Evolutionary conservation across 2,329 filamentous ascomycete genomes (phyloP).

Genomic region (Ophiostoma himal-ulmi): DNA sequence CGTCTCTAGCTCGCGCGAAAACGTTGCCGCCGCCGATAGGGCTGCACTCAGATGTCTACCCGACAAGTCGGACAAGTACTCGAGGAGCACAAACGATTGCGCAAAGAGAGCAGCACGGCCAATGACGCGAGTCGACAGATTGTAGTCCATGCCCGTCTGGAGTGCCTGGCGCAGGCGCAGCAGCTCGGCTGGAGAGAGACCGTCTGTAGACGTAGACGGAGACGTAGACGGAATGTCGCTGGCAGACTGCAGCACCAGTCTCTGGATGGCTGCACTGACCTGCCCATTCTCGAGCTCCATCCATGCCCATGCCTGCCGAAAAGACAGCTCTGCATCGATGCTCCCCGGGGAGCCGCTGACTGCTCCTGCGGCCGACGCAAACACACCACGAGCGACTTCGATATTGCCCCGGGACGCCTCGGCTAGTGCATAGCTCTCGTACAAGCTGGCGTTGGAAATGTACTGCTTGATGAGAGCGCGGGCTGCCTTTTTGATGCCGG

Average conservation of each 20-base stretch:
- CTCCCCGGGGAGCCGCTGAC: slow-evolving; percentile 29
- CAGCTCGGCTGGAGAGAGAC: slow-evolving; percentile 36
- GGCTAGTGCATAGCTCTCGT: slow-evolving; percentile 71
- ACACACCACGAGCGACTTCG: slow-evolving; percentile 57
- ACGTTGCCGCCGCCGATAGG: slow-evolving; percentile 38
- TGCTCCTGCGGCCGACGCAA: slow-evolving; percentile 49
- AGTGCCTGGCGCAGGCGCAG: slow-evolving; percentile 53
- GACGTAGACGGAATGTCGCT: slow-evolving; percentile 30
- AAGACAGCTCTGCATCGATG: slow-evolving; percentile 25
- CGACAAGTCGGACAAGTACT: slow-evolving; percentile 54
- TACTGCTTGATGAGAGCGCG: slow-evolving; percentile 67
- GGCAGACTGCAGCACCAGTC: slow-evolving; percentile 37
- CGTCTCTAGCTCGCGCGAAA: slow-evolving; percentile 40
- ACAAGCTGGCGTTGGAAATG: slow-evolving; percentile 60
- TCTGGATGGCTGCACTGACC: slow-evolving; percentile 33
- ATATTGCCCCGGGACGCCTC: slow-evolving; percentile 56
- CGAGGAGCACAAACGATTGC: slow-evolving; percentile 59
- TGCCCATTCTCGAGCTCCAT: slow-evolving; percentile 48
- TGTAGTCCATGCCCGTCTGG: slow-evolving; percentile 48
- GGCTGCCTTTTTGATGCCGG: slow-evolving; percentile 60
- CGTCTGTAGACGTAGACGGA: slow-evolving; percentile 22
- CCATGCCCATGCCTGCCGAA: slow-evolving; percentile 64
- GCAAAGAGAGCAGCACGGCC: slow-evolving; percentile 49
- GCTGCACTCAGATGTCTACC: slow-evolving; percentile 48
- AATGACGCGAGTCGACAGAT: slow-evolving; percentile 45